Evolutionary conservation across 352 stramenopile species (phyloP), one percentile per base, ranked within the genome.

Genomic region (Pythium scleroteichum): DNA sequence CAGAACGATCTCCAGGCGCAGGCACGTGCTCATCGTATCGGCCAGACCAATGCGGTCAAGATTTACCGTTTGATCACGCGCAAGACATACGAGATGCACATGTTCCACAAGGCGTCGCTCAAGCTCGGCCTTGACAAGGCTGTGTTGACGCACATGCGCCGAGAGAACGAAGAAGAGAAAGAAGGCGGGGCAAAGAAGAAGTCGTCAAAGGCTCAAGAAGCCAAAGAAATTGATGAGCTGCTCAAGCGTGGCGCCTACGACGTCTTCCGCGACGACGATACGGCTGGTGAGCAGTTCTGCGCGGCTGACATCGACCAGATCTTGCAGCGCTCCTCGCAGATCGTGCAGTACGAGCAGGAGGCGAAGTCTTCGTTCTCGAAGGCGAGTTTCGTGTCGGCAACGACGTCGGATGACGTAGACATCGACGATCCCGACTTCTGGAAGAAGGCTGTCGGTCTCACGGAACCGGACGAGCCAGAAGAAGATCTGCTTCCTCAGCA

Each of bases 361-460:
- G 85, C 85, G 0, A 78, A 93, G 33, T 93, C 82, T 3, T 91
- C 84, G 5, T 97, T 98, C 61, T 96, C 87, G 8, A 98, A 96
- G 64, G 92, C 92, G 20, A 97, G 87, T 72, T 98, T 98, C 60
- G 88, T 97, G 26, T 92, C 88, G 2, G 83, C 87, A 0, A 92
- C 76, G 16, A 97, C 79, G 2, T 92, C 82, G 0, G 85, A 98
- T 60, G 92, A 99, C 62, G 86, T 99, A n/a, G 94, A 99, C 69
- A 88, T 99, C 17, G 92, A 99, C 58, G 98, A 99, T 71, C 98
- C 98, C 2, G 82, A 98, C 53, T 99, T 99, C 59, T 99, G 98
- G 98, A 98, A 99, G 59, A 99, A 99, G 72, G 96, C 99, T 1
- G 89, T 97, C 7, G 92, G 92, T 6, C 49, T 96, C 14, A 77